Base-by-base conservation (phyloP, 176 grass and related monocot species). In the Avena sativa region DNA sequence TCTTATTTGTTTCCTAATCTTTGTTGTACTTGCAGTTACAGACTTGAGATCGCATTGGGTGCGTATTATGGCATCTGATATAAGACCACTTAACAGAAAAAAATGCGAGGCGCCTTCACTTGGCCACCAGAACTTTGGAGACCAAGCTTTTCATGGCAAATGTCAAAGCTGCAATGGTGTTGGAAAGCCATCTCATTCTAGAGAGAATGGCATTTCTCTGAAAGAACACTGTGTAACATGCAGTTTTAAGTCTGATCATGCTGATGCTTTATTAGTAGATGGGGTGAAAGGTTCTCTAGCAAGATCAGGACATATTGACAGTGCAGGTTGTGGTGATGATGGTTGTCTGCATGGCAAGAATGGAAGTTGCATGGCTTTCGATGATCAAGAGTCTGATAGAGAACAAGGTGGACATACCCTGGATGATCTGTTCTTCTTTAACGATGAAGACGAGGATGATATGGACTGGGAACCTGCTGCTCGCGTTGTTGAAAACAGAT, bases 381-480 rank as follows among this genome's bases (percentile, higher is more conserved):
- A 78, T 90, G 80, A 85, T 81, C 83, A 95, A 58, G 82, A 89
- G 10, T 84, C 30, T 84, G 80, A 84, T 26, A 74, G 21, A 64
- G 86, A 91, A 68, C 81, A 91, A 32, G 52, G 40, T 85, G 90
- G 83, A 61, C 83, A 17, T 85, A 91, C 92, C 63, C 71, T 96
- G 59, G 65, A 96, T 65, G 97, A 98, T 88, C 74, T 96, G 23
- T 93, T 92, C 80, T 85, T 90, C 38, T 83, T 86, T 63, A 89
- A 91, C 71, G 93, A 93, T 70, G 93, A 94, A 49, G 96, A 98
- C 20, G 96, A 98, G 28, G 92, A 96, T 74, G 97, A 94, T 78
- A 92, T 79, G 61, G 97, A 98, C 20, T 98, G 93, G 93, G 91
- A 95, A 66, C 93, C 97, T 51, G 76, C 88, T 80, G 79, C 66